These are phyloP conservation scores for Penstemon barbatus DNA, from an alignment of 257 asterid species.

Conservation along the genomic window DNA sequence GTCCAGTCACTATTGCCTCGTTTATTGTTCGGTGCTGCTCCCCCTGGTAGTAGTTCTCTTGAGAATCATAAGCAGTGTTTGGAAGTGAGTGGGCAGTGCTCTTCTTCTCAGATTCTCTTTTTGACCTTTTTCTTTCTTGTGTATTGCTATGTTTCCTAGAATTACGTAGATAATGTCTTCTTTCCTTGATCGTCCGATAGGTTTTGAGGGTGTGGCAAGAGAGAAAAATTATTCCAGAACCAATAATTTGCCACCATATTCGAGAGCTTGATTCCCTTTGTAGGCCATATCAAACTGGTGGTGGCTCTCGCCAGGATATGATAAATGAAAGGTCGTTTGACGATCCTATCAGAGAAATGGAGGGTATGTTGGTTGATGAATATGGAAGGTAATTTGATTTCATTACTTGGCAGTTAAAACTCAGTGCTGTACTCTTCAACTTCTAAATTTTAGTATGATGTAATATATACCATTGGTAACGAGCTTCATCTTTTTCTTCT, in stretches of 20 bases:
- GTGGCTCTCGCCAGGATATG: constrained; percentile 56
- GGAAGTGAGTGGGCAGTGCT: constrained; percentile 51
- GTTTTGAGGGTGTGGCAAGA: constrained; percentile 95
- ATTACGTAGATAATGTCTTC: constrained; percentile 14
- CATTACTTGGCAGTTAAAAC: constrained; percentile 4
- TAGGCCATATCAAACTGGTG: constrained; percentile 52
- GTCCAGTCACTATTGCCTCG: constrained; percentile 78
- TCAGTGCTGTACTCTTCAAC: background rate
- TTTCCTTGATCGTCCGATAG: constrained; percentile 41
- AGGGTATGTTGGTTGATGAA: constrained; percentile 91
- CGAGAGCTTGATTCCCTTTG: constrained; percentile 80
- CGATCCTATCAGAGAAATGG: constrained; percentile 90
- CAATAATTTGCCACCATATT: constrained; percentile 71
- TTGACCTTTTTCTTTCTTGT: constrained; percentile 13
- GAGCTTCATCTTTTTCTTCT: constrained; percentile 32
- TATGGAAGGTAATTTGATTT: constrained; percentile 72
- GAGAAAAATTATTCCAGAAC: constrained; percentile 79
- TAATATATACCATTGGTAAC: constrained; percentile 15
- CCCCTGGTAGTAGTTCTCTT: constrained; percentile 69
- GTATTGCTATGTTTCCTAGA: background rate
- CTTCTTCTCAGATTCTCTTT: constrained; percentile 3
- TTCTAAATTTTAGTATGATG: constrained; percentile 10
- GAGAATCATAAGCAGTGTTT: constrained; percentile 89
- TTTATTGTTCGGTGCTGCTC: constrained; percentile 82
- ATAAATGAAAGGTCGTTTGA: constrained; percentile 85